These are phyloP conservation scores for Aspergillus cristatus DNA, from an alignment of 495 filamentous ascomycete species.

Conservation along the genomic window DNA sequence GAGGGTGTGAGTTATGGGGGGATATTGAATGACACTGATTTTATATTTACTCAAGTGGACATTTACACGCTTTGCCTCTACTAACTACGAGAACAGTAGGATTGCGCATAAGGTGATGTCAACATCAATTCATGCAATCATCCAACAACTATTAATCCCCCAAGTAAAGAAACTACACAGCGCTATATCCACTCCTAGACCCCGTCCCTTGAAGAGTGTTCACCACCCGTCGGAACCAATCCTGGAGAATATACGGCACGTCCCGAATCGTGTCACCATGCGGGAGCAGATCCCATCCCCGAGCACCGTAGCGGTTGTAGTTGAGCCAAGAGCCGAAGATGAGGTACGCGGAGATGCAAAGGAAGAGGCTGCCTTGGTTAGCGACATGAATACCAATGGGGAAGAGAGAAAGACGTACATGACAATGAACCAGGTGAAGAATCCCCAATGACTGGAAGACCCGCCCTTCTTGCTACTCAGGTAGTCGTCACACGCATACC, in stretches of 20 bases:
- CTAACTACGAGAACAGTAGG: too few species aligned
- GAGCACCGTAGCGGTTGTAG: conserved; percentile 91
- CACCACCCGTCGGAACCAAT: conserved; percentile 71
- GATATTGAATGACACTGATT: too few species aligned
- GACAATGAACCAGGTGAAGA: conserved; percentile 96
- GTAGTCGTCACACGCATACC: conserved; percentile 67
- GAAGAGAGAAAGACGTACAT: conserved; percentile 54
- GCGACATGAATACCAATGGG: neutral
- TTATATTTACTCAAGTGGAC: too few species aligned
- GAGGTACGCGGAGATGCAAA: conserved; percentile 78
- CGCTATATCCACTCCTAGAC: conserved; percentile 85
- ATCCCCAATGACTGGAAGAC: conserved; percentile 59
- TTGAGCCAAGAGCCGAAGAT: conserved; percentile 99
- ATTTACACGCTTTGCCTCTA: too few species aligned
- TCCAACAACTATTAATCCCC: too few species aligned
- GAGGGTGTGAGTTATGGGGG: too few species aligned
- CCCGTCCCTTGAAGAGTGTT: conserved; percentile 71
- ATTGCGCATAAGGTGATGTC: too few species aligned
- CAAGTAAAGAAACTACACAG: conserved; percentile 48
- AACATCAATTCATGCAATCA: too few species aligned
- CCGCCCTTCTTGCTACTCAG: conserved; percentile 34
- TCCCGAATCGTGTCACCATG: conserved; percentile 90
- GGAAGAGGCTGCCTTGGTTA: conserved; percentile 51
- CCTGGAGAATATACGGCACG: conserved; percentile 82
- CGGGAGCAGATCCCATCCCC: conserved; percentile 91